These are phyloP conservation scores for Suillus variegatus DNA, from an alignment of 768 basidiomycete species.

Conservation along the genomic window DNA sequence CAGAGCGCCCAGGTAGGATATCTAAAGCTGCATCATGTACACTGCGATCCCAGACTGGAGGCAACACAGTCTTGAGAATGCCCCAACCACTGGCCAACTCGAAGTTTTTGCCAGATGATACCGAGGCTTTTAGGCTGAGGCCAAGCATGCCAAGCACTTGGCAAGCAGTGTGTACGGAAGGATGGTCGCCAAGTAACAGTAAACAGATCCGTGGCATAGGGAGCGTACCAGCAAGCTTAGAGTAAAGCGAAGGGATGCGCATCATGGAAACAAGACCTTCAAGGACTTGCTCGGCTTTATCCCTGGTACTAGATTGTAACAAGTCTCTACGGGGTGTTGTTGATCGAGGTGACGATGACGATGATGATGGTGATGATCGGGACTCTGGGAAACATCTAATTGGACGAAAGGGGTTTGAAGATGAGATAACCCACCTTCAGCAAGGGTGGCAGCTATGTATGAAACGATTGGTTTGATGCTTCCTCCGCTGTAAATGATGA, in stretches of 20 bases:
- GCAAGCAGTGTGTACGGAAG: constrained; percentile 56
- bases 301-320: constrained; percentile 34
- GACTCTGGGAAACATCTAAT: constrained; percentile 5
- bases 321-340: not conserved
- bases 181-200: constrained; percentile 78
- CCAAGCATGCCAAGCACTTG: constrained; percentile 62
- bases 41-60: constrained; percentile 63
- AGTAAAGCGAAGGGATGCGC: constrained; percentile 54
- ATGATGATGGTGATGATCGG: constrained; percentile 18
- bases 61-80: constrained; percentile 67
- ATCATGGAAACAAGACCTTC: constrained; percentile 64
- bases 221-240: constrained; percentile 71
- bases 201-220: constrained; percentile 80
- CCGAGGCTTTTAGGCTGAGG: constrained; percentile 52
- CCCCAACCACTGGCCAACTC: constrained; percentile 87
- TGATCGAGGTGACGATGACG: constrained; percentile 14
- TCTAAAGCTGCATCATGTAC: constrained; percentile 73
- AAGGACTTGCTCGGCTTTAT: constrained; percentile 71
- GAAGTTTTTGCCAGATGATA: constrained; percentile 77
- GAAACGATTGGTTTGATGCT: constrained; percentile 85
- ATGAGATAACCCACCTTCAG: constrained; percentile 49
- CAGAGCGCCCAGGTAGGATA: constrained; percentile 54
- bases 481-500: constrained; percentile 73
- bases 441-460: constrained; percentile 80
- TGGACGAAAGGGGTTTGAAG: not conserved